Base-by-base conservation (phyloP, 352 stramenopile genomes). In the Pythium brachiatum region DNA sequence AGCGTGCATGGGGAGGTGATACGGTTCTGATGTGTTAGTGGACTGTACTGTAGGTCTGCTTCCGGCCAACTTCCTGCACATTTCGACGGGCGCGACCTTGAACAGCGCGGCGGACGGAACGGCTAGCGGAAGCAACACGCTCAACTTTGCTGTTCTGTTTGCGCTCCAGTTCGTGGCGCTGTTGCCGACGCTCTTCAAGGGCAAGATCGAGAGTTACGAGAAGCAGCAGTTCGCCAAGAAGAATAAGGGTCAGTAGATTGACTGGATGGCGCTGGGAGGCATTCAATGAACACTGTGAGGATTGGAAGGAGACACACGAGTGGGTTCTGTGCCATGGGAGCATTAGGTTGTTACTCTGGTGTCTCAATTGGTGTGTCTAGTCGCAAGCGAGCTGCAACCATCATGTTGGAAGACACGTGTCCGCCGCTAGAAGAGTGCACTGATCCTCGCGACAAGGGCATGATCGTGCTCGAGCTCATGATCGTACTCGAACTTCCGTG, bases 101-200 rank as follows among this genome's bases (percentile, higher is more conserved):
- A 90, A 86, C 56, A 91, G 73, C 50, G 83, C 86, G 5, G 78
- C 83, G 0, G 81, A 68, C 11, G 69, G 70, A 7, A 36, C 56
- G 5, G 70, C 74, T 1, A 64, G 83, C 23, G 71, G 78, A 25
- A 93, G 73, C 68, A 95, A 95, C 57, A 73, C 74, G 13, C 21
- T 89, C 36, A 95, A 91, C 67, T 95, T 95, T 64, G 79, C 66
- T 13, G 83, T 93, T 41, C 78, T 95, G 15, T 95, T 95, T 54
- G 67, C 75, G 60, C 72, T 95, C n/a, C 86, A 95, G 58, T 93
- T 95, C 62, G 77, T 95, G 3, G 86, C 86, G 8, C 60, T 95
- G 32, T 62, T 95, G 46, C 86, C 86, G 38, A 95, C 84, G 31
- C 62, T 95, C 7, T 91, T 95, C 67, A 95, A 95, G 77, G 75